Percentiles rank a stretch among this genome's conserved stretches.
Evolutionary conservation across 2,329 filamentous ascomycete genomes (phyloP).

Genomic region (Alternaria sp.): DNA sequence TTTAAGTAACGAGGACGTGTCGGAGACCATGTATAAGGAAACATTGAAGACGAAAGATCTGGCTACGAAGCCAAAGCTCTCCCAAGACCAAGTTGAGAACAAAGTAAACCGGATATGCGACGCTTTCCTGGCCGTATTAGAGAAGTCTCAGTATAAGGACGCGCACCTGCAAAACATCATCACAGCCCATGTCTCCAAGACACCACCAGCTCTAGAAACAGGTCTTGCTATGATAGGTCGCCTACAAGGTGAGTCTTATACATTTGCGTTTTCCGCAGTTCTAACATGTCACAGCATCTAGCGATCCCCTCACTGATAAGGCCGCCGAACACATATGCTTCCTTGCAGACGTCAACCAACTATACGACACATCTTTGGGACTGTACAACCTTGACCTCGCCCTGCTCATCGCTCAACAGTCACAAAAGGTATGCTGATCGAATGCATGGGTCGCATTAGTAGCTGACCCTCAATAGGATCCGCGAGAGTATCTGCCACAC

Average conservation of each 20-base stretch:
- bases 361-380: slow-evolving; percentile 89
- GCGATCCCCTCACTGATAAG: slow-evolving; percentile 73
- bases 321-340: slow-evolving; percentile 98
- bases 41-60: slow-evolving; percentile 63
- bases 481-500: slow-evolving; percentile 93
- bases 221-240: slow-evolving; percentile 80
- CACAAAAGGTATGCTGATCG: slow-evolving; percentile 68
- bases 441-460: not conserved
- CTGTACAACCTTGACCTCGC: slow-evolving; percentile 91
- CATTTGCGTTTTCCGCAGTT: not conserved
- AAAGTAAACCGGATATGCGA: slow-evolving; percentile 93
- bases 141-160: slow-evolving; percentile 57
- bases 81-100: slow-evolving; percentile 36
- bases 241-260: slow-evolving; percentile 58
- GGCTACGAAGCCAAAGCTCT: slow-evolving; percentile 22
- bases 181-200: slow-evolving; percentile 93
- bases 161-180: slow-evolving; percentile 87
- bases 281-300: slow-evolving; percentile 21
- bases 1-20: slow-evolving; percentile 82
- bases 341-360: slow-evolving; percentile 86
- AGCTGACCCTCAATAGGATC: slow-evolving; percentile 61
- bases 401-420: slow-evolving; percentile 90
- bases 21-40: slow-evolving; percentile 90
- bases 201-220: slow-evolving; percentile 85
- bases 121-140: slow-evolving; percentile 74